Evolutionary conservation across 306 rosid species (phyloP).

Genomic region (Fragaria ananassa): DNA sequence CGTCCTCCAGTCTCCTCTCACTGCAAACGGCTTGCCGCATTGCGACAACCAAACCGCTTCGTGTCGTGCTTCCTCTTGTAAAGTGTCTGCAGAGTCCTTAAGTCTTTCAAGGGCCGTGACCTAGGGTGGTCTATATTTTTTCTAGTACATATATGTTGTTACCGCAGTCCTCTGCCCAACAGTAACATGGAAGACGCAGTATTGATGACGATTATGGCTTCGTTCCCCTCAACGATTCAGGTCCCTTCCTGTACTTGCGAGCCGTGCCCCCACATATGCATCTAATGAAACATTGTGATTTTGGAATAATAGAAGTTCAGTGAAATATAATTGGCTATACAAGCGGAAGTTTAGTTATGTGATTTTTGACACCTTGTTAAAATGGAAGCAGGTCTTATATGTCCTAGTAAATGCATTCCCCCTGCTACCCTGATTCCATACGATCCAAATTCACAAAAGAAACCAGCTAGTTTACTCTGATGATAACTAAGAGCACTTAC

Average conservation of each 20-base stretch:
- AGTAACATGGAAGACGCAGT: conserved; percentile 79
- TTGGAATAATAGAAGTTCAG: no score
- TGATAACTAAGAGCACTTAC: no score
- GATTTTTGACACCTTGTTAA: no score
- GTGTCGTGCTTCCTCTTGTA: conserved; percentile 92
- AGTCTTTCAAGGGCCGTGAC: conserved; percentile 80
- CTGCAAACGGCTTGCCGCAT: conserved; percentile 84
- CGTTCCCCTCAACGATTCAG: conserved; percentile 78
- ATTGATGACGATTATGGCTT: conserved; percentile 63
- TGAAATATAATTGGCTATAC: no score
- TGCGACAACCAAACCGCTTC: conserved; percentile 78
- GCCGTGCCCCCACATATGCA: conserved; percentile 99
- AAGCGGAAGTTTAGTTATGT: no score
- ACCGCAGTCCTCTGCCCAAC: conserved; percentile 90
- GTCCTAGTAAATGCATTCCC: no score
- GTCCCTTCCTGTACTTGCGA: conserved; percentile 82
- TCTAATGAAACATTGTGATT: conserved; percentile 31
- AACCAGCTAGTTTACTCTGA: no score
- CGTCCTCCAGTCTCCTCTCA: conserved; percentile 91
- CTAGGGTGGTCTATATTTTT: conserved; percentile 76
- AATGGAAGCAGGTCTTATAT: no score
- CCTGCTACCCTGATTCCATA: no score
- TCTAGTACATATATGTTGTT: no score
- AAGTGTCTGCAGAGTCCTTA: conserved; percentile 85
- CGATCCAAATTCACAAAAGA: no score